phyloP scores from a whole-genome alignment of 2,329 filamentous ascomycete genomes.

The Cladosporium phlei region DNA sequence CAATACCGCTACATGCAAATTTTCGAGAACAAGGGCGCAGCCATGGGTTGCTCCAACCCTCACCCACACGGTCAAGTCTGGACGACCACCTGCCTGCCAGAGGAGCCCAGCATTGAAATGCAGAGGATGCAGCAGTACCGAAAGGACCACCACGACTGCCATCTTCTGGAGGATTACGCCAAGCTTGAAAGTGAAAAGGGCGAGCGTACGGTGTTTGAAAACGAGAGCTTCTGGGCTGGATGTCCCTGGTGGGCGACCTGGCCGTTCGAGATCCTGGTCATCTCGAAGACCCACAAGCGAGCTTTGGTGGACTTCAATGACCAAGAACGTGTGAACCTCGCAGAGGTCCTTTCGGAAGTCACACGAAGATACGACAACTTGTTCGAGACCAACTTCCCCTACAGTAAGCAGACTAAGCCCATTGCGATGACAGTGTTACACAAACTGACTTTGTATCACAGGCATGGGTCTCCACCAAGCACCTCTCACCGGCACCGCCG shows the following conservation, averaged over 20 bases:
- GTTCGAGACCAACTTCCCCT: slow-evolving; percentile 94
- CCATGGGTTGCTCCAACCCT: slow-evolving; percentile 98
- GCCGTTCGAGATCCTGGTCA: slow-evolving; percentile 92
- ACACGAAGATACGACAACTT: slow-evolving; percentile 92
- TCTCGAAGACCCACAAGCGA: slow-evolving; percentile 78
- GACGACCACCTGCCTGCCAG: slow-evolving; percentile 86
- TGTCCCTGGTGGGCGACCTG: slow-evolving; percentile 98
- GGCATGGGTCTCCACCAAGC: slow-evolving; percentile 95
- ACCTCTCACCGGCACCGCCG: slow-evolving; percentile 71
- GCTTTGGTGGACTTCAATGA: slow-evolving; percentile 75
- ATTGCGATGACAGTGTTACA: neutral
- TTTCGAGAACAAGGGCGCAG: slow-evolving; percentile 96
- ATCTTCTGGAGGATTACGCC: slow-evolving; percentile 83
- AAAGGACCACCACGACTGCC: slow-evolving; percentile 63
- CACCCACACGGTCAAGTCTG: slow-evolving; percentile 96
- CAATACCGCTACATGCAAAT: slow-evolving; percentile 98
- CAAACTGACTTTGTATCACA: slow-evolving; percentile 32
- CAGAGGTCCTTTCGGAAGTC: slow-evolving; percentile 80
- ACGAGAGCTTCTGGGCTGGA: slow-evolving; percentile 75
- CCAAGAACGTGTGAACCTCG: slow-evolving; percentile 67
- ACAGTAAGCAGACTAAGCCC: slow-evolving; percentile 54
- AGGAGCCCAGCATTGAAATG: slow-evolving; percentile 80
- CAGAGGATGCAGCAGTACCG: slow-evolving; percentile 74
- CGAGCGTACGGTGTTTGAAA: slow-evolving; percentile 85
- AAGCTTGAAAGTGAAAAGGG: slow-evolving; percentile 73